Percentiles rank a stretch among this genome's conserved stretches.
Evolutionary conservation across 176 grass and related monocot species (phyloP).

Genomic region (Hsuehochloa calcarea): DNA sequence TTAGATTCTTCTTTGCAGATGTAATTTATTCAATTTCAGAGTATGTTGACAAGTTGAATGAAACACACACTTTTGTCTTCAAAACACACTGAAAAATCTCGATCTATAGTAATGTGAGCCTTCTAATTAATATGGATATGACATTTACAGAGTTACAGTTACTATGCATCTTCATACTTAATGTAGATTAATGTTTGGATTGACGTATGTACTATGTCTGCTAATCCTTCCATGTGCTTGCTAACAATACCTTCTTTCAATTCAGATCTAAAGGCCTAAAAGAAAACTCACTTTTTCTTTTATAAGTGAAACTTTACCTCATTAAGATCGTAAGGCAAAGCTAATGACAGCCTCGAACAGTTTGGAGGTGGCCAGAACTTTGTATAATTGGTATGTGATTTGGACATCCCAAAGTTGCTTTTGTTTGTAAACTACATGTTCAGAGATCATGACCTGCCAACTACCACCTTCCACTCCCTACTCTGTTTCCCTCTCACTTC

Average conservation of each 20-base stretch:
- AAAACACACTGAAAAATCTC: not conserved
- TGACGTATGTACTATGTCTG: not conserved
- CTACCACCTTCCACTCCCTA: slow-evolving; percentile 31
- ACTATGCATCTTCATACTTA: not conserved
- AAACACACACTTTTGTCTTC: not conserved
- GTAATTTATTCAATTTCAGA: not conserved
- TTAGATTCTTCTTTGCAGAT: not conserved
- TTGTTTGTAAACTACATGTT: slow-evolving; percentile 28
- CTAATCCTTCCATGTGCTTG: not conserved
- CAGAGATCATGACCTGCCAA: slow-evolving; percentile 36
- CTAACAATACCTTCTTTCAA: not conserved
- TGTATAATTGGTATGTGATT: slow-evolving; percentile 14
- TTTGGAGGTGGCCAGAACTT: not conserved
- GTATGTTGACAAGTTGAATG: not conserved
- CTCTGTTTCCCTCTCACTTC: slow-evolving; percentile 9
- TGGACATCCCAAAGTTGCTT: slow-evolving; percentile 39
- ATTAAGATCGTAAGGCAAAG: slow-evolving; percentile 3
- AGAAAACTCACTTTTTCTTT: not conserved
- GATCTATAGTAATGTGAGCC: not conserved
- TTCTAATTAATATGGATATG: not conserved
- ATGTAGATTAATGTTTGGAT: not conserved
- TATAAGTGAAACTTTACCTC: not conserved
- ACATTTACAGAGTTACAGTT: not conserved
- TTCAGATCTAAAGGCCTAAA: not conserved
- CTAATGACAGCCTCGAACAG: slow-evolving; percentile 31